Conservation (phyloP, 495 filamentous ascomycete genomes). For the Evernia prunastri region DNA sequence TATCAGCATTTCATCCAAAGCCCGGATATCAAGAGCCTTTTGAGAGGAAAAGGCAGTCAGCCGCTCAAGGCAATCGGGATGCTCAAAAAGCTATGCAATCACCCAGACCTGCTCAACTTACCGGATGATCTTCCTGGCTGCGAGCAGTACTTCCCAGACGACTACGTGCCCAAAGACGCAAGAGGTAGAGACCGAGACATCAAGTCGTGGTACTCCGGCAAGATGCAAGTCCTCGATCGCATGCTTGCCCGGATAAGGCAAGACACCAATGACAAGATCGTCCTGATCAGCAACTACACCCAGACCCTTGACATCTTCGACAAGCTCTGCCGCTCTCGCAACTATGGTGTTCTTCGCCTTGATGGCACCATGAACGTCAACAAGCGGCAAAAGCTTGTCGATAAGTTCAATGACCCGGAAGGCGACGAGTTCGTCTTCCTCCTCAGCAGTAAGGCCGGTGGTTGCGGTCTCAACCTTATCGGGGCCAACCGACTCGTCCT, state of each 20-base stretch:
- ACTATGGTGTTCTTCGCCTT: constrained; percentile 80
- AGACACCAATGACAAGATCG: constrained; percentile 98
- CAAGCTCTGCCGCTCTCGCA: constrained; percentile 74
- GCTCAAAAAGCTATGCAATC: constrained; percentile 98
- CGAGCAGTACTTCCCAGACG: constrained; percentile 75
- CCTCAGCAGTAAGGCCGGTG: constrained; percentile 92
- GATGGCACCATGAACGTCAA: constrained; percentile 97
- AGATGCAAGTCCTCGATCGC: constrained; percentile 96
- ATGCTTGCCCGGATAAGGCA: constrained; percentile 96
- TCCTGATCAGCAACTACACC: constrained; percentile 97
- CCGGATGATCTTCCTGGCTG: constrained; percentile 80
- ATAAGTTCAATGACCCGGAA: constrained; percentile 95
- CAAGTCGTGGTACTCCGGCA: constrained; percentile 94
- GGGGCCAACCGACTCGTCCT: constrained; percentile 94
- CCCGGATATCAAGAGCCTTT: constrained; percentile 85
- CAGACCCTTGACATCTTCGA: constrained; percentile 95
- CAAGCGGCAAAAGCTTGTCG: constrained; percentile 94
- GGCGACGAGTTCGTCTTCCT: constrained; percentile 91
- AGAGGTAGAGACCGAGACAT: constrained; percentile 87
- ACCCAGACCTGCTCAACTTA: constrained; percentile 87
- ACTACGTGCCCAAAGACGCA: constrained; percentile 80
- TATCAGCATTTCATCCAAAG: constrained; percentile 97
- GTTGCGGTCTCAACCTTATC: constrained; percentile 94
- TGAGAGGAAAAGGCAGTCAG: constrained; percentile 91
- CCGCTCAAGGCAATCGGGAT: constrained; percentile 93